Evolutionary conservation across 2,329 filamentous ascomycete genomes (phyloP), one percentile per base, ranked within the genome.

Genomic region (Aureobasidium sp.): DNA sequence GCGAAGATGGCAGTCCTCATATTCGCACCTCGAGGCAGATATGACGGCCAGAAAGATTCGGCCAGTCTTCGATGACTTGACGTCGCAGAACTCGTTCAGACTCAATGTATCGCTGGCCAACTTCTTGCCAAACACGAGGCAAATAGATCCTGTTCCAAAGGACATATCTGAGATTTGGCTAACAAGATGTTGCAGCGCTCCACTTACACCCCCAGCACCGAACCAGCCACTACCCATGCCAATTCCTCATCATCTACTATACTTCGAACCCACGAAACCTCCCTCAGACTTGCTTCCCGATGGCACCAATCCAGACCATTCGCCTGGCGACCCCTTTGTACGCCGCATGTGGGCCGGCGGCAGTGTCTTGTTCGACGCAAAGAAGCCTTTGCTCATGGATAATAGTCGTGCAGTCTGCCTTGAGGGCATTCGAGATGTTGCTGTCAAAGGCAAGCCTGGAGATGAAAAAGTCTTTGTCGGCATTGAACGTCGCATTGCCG

Each of bases 271-370:
- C 12, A 83, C 85, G 65, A 78, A 87, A 20, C 79, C 82, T 0
- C 77, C 84, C 15, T 83, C 81, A 8, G 68, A 79, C 37, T 82
- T 97, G 47, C 81, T 91, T 20, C 79, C 85, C 1, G 94, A 99
- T 76, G 93, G 94, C 62, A 95, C 92, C 0, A 93, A 97, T 72
- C 79, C 84, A 5, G 79, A 87, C 59, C 91, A 96, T 71, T 86
- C 81, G 27, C 93, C 93, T 0, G 90, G 88, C 1, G 71, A 72
- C 4, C 85, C 86, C 1, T 96, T 89, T 72, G 81, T 81, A 56
- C 83, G 89, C 26, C 86, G 94, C 20, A 85, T 99, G 78, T 99
- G 94, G 94, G 90, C 90, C 15, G 91, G 92, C 36, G 94, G 93
- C 0, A 81, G 82, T 44, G 75, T 97, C 9, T 71, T 71, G 1